These are phyloP conservation scores for Nannochloropsis oceanica DNA, from an alignment of 108 stramenopile species.

Conservation along the genomic window DNA sequence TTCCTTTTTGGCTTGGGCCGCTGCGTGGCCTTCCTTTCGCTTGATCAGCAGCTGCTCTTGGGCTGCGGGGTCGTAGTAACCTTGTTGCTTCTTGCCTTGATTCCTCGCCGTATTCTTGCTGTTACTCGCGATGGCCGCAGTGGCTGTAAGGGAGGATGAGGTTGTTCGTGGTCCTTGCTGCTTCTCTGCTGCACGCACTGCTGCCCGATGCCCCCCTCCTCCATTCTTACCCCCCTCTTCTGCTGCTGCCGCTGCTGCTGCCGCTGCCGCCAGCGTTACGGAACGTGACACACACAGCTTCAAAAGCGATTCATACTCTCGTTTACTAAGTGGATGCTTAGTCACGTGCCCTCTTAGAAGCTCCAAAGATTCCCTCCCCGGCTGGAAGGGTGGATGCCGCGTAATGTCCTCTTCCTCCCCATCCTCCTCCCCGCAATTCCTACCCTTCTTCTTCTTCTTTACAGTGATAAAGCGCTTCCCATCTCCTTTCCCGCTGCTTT, in stretches of 20 bases:
- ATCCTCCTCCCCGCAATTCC: not conserved
- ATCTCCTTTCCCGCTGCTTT: conserved; percentile 31
- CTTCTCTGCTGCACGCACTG: not conserved
- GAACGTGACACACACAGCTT: not conserved
- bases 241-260: not conserved
- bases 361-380: not conserved
- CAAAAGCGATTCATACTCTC: not conserved
- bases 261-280: not conserved
- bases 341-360: not conserved
- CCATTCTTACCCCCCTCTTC: not conserved
- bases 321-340: not conserved
- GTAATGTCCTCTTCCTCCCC: not conserved
- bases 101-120: not conserved
- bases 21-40: not conserved
- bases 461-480: conserved; percentile 34
- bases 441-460: not conserved
- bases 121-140: not conserved
- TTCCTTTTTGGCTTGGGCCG: conserved; percentile 5
- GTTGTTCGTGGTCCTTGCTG: not conserved
- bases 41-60: not conserved
- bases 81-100: not conserved
- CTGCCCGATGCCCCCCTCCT: not conserved
- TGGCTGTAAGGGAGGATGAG: not conserved
- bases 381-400: not conserved
- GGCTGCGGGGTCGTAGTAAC: not conserved